Evolutionary conservation across 495 filamentous ascomycete genomes (phyloP).

Genomic region (Trichodelitschia bisporula): DNA sequence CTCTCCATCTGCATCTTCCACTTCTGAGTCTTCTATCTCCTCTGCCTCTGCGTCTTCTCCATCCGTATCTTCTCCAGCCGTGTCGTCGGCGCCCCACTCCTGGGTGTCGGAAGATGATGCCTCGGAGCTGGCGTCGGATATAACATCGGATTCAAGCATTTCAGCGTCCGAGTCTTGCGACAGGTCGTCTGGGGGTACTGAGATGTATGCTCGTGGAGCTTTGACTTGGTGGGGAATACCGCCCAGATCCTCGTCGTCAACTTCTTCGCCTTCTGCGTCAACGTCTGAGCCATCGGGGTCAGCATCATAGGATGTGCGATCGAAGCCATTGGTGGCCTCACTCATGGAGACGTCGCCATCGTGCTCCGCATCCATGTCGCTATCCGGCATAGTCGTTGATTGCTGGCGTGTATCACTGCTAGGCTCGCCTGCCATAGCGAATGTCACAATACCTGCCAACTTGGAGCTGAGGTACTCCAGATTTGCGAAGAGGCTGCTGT

Average conservation of each 20-base stretch:
- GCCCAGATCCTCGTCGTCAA: slow-evolving; percentile 16
- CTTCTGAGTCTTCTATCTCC: slow-evolving; percentile 9
- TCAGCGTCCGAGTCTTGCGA: no score
- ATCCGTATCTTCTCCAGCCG: no score
- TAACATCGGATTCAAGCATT: no score
- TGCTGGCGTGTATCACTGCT: slow-evolving; percentile 6
- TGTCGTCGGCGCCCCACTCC: no score
- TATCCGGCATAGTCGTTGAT: no score
- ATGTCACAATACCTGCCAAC: slow-evolving; percentile 12
- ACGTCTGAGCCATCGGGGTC: slow-evolving; percentile 16
- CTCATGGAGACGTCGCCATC: slow-evolving; percentile 19
- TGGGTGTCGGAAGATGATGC: no score
- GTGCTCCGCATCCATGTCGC: slow-evolving; percentile 23
- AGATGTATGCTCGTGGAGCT: no score
- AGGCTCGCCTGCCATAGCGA: slow-evolving; percentile 14
- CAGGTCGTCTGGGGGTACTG: no score
- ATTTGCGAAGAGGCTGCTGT: no score
- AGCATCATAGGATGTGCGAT: slow-evolving; percentile 20
- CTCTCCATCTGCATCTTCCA: slow-evolving; percentile 8
- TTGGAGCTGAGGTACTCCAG: slow-evolving; percentile 12
- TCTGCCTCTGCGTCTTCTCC: slow-evolving; percentile 48
- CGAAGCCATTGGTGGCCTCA: slow-evolving; percentile 6
- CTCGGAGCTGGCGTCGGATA: no score
- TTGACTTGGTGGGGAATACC: no score
- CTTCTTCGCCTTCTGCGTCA: slow-evolving; percentile 17